Evolutionary conservation across 192 early-diverging fungal species (phyloP).

Genomic region (Funneliformis mosseae): DNA sequence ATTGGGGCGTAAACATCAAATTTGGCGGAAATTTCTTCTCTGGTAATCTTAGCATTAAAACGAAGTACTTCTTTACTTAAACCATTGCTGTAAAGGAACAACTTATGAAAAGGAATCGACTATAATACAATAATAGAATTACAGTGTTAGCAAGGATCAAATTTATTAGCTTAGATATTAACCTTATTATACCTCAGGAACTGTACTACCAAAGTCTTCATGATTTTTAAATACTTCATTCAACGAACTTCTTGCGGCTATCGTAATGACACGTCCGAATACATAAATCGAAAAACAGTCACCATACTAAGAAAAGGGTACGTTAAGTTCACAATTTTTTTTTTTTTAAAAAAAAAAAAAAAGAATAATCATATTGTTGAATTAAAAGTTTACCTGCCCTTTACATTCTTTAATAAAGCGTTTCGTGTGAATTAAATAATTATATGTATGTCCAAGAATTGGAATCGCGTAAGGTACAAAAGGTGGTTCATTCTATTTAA

Average conservation of each 20-base stretch:
- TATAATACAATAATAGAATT: too few species aligned
- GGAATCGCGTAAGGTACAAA: conserved; percentile 11
- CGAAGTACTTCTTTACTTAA: not conserved
- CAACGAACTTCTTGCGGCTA: not conserved
- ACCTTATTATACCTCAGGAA: too few species aligned
- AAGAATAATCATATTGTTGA: too few species aligned
- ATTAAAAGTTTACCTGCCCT: not conserved
- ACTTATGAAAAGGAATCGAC: not conserved
- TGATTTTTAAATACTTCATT: not conserved
- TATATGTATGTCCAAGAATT: conserved; percentile 17
- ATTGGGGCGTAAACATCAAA: not conserved
- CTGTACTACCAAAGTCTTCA: not conserved
- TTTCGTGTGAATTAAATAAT: not conserved
- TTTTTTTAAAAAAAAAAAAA: not conserved
- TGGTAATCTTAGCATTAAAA: not conserved
- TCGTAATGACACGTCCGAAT: not conserved
- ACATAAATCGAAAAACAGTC: conserved; percentile 16
- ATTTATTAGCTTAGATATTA: not conserved
- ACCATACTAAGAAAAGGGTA: not conserved
- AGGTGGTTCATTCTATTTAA: conserved; percentile 22
- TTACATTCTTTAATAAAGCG: not conserved
- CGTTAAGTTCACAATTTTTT: not conserved
- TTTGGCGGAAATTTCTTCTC: not conserved
- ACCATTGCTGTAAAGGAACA: not conserved
- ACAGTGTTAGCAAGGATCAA: not conserved